These are phyloP conservation scores for Naematelia encephala DNA, from an alignment of 768 basidiomycete species.

Conservation along the genomic window DNA sequence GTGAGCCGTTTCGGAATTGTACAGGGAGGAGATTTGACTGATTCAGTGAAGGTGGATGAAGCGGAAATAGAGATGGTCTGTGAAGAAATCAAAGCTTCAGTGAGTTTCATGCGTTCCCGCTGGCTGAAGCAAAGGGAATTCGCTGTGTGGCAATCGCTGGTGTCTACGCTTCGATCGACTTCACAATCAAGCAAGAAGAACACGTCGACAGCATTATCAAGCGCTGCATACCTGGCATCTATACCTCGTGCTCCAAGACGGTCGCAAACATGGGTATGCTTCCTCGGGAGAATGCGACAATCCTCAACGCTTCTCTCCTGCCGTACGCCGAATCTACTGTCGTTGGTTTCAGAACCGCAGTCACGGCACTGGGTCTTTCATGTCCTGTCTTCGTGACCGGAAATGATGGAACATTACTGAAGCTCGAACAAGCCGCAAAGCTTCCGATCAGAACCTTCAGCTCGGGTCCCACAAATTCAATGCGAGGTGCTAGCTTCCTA, in stretches of 20 bases:
- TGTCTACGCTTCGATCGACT: constrained; percentile 16
- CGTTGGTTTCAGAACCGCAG: constrained; percentile 57
- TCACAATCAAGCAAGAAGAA: constrained; percentile 18
- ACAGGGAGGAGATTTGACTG: not conserved
- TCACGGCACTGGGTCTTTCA: constrained; percentile 53
- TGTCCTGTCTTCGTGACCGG: constrained; percentile 53
- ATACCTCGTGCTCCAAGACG: not conserved
- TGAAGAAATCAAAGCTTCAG: constrained; percentile 52
- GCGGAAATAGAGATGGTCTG: constrained; percentile 54
- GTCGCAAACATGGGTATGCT: constrained; percentile 49
- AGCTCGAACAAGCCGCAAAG: constrained; percentile 54
- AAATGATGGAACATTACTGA: constrained; percentile 43
- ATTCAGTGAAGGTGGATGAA: constrained; percentile 34
- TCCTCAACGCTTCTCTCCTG: constrained; percentile 64
- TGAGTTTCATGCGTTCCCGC: constrained; percentile 3
- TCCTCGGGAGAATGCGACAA: constrained; percentile 64
- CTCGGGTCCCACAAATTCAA: constrained; percentile 65
- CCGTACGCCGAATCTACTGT: constrained; percentile 61
- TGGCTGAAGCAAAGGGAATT: constrained; percentile 3
- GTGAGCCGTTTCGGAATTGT: constrained; percentile 29
- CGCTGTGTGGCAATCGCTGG: constrained; percentile 8
- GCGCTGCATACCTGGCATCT: constrained; percentile 8
- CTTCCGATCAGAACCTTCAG: constrained; percentile 65
- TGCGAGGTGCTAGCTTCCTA: constrained; percentile 65
- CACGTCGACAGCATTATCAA: constrained; percentile 7